Percentiles rank a stretch among this genome's conserved stretches.
These are phyloP conservation scores for Iodosphaeria phyllophila DNA, from an alignment of 2,329 filamentous ascomycete genomes.

Conservation along the genomic window DNA sequence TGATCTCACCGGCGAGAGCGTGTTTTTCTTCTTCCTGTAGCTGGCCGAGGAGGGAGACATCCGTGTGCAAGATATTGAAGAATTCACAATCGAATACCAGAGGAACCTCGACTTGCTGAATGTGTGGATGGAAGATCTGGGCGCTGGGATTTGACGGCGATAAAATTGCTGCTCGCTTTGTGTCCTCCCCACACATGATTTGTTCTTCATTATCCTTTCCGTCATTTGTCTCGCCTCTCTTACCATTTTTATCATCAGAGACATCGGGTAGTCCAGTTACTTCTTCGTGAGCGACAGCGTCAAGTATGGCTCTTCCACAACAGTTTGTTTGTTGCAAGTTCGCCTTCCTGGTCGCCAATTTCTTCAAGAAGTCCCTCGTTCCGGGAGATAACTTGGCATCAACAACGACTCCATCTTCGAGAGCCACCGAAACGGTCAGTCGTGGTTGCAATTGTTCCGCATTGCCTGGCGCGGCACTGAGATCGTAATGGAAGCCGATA, in stretches of 20 bases:
- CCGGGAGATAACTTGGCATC: slow-evolving; percentile 48
- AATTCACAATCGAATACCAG: slow-evolving; percentile 64
- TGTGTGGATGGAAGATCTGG: too few relatives aligned
- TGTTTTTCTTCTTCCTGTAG: slow-evolving; percentile 49
- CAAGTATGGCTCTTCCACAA: too few relatives aligned
- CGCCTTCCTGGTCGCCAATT: slow-evolving; percentile 27
- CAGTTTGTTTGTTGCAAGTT: too few relatives aligned
- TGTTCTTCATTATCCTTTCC: too few relatives aligned
- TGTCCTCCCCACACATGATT: too few relatives aligned
- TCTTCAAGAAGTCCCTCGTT: slow-evolving; percentile 44
- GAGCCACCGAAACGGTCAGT: slow-evolving; percentile 49
- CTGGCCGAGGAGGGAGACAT: slow-evolving; percentile 49
- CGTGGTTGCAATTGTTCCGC: slow-evolving; percentile 41
- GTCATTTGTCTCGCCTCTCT: too few relatives aligned
- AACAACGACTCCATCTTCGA: slow-evolving; percentile 45
- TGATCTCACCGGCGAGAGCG: slow-evolving; percentile 43
- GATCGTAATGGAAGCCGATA: slow-evolving; percentile 29
- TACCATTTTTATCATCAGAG: too few relatives aligned
- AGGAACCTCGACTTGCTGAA: slow-evolving; percentile 47
- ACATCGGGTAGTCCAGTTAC: too few relatives aligned
- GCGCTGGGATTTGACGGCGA: too few relatives aligned
- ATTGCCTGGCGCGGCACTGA: slow-evolving; percentile 27
- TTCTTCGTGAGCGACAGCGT: too few relatives aligned
- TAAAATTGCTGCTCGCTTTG: too few relatives aligned
- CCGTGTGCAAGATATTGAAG: slow-evolving; percentile 55